Conservation (phyloP, 192 early-diverging fungal species). For the Podila clonocystis region DNA sequence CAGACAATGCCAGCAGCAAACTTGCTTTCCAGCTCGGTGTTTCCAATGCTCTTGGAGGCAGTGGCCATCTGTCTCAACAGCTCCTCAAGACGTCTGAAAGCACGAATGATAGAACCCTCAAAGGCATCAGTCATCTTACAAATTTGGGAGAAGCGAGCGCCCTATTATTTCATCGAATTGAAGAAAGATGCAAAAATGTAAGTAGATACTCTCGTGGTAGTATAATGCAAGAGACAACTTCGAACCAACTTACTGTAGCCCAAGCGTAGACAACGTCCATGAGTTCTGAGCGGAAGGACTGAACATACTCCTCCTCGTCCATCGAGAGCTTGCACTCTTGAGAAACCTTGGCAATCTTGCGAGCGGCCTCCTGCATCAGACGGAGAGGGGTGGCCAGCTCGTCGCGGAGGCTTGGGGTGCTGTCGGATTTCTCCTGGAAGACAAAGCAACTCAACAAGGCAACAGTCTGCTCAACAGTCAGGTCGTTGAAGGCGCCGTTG, state of each 20-base stretch:
- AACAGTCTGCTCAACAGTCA: conserved; percentile 86
- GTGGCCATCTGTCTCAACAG: conserved; percentile 87
- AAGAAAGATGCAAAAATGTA: neutral
- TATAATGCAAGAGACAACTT: neutral
- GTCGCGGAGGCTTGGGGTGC: conserved; percentile 65
- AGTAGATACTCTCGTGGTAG: neutral
- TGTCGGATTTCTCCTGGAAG: conserved; percentile 81
- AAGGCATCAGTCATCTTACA: conserved; percentile 95
- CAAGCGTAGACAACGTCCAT: conserved; percentile 97
- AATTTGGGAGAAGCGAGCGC: conserved; percentile 93
- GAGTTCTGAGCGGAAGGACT: conserved; percentile 84
- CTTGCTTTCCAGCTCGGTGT: conserved; percentile 92
- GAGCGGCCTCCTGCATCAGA: conserved; percentile 85
- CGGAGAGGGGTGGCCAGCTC: conserved; percentile 83
- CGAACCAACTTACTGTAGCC: conserved; percentile 62
- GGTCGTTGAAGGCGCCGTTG: conserved; percentile 94
- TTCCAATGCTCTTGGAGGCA: conserved; percentile 95
- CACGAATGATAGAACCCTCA: conserved; percentile 94
- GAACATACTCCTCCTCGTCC: conserved; percentile 90
- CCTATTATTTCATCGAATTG: conserved; percentile 51
- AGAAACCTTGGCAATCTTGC: conserved; percentile 85
- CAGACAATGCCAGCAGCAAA: conserved; percentile 91
- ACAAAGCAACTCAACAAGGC: conserved; percentile 93
- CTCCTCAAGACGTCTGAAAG: conserved; percentile 91
- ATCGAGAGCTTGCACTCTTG: conserved; percentile 89